Evolutionary conservation across 2,329 filamentous ascomycete genomes (phyloP), one percentile per base, ranked within the genome.

Genomic region (Daldinia eschscholtzii): DNA sequence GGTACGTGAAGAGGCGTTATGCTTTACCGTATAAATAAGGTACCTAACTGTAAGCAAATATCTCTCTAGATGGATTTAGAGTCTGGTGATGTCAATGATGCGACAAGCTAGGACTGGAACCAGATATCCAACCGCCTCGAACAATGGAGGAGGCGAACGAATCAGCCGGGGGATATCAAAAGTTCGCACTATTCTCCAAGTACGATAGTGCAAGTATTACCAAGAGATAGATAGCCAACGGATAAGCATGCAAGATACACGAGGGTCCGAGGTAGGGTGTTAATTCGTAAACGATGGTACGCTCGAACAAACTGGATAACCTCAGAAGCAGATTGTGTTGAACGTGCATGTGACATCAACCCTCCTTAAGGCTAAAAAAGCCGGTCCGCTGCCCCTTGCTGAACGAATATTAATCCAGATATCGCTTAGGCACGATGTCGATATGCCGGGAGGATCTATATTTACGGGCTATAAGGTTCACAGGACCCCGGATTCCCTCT

Each of bases 181-280:
- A 39, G 4, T 18, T 28, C 18, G 48, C 39, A 42, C 5, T 50
- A 50, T 5, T 10, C 6, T 10, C 6, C 23, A 50, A 50, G 23
- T 28, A 50, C n/a, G 46, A 52, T 66, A 64, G 50, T 9, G 65
- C 18, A 39, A 42, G 33, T 44, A 26, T 61, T 39, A 57, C 48
- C 57, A 37, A 39, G 48, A 44, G 39, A 57, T 64, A 65, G 39
- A 58, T 50, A 68, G 57, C 72, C 70, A 73, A 72, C 70, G 56
- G 70, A 70, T 70, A 70, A 67, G 64, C 64, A 37, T 63, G 58
- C 53, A 33, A 67, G 39, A 41, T 39, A 74, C 73, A 74, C 73
- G 73, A 61, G 73, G 71, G 68, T 60, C 48, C 44, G 44, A 68
- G 13, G 39, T 33, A 37, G 46, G 64, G 64, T 65, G 61, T 60